Base-by-base conservation (phyloP, 2,329 filamentous ascomycete species). In the Purpureocillium lavendulum region DNA sequence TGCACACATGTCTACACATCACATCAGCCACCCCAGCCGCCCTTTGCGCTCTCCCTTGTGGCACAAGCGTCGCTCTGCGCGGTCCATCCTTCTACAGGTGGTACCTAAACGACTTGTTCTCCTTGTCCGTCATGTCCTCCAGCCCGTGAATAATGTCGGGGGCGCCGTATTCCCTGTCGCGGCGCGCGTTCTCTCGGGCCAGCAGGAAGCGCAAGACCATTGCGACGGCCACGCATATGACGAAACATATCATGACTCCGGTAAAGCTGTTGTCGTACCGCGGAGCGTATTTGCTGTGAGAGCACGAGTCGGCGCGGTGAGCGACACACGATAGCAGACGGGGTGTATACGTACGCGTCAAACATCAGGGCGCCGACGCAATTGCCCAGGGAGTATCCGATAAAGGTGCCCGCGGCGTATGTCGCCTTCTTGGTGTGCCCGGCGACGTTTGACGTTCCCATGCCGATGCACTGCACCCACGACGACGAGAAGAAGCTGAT, bases 51-150 rank as follows among this genome's bases (percentile, higher is more conserved):
- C n/a, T n/a, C n/a, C n/a, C n/a, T n/a, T n/a, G n/a, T n/a, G n/a
- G n/a, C n/a, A n/a, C n/a, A n/a, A n/a, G n/a, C n/a, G n/a, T n/a
- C n/a, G n/a, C n/a, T n/a, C n/a, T n/a, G 21, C 18, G 9, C 14
- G 15, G 10, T 37, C 42, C 30, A 45, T 33, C 4, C 21, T 7
- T 1, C 24, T 40, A 46, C 28, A 48, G 16, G 18, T 46, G 44
- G 28, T 50, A 50, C 26, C 48, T 33, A 26, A 49, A 50, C 9
- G 46, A 47, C 30, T 45, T 50, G 16, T 50, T 50, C 38, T 50
- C 46, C 24, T 28, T 30, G 37, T 67, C 62, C 8, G 62, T 65
- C 34, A 63, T 51, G 36, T 66, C 61, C 34, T 65, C 60, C 32
- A 65, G 60, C 0, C 59, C 61, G 16, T 62, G 58, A 14, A 51